Evolutionary conservation across 306 rosid species (phyloP).

Genomic region (Corylus avellana): DNA sequence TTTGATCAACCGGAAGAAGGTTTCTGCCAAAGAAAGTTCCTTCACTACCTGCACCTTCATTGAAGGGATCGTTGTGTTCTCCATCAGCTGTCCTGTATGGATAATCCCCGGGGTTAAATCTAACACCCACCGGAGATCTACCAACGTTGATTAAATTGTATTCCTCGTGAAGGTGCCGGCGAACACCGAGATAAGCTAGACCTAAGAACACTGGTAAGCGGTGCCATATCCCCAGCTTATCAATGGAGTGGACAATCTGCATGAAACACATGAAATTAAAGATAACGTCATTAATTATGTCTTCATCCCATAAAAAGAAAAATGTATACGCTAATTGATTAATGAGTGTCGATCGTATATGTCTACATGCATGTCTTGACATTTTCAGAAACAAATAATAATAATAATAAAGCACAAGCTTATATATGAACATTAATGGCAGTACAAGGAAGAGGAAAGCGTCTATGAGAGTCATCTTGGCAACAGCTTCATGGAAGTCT

Average conservation of each 20-base stretch:
- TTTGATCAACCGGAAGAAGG: constrained; percentile 47
- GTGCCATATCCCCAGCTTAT: constrained; percentile 61
- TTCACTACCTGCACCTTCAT: constrained; percentile 49
- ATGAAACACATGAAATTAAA: too few relatives aligned
- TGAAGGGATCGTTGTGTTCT: constrained; percentile 53
- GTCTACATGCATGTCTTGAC: too few relatives aligned
- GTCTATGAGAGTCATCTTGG: constrained; percentile 46
- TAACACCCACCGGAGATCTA: constrained; percentile 38
- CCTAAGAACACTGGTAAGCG: constrained; percentile 53
- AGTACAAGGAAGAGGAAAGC: constrained; percentile 43
- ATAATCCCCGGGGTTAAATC: constrained; percentile 46
- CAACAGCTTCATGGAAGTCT: constrained; percentile 46
- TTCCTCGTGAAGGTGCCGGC: constrained; percentile 51
- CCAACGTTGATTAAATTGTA: constrained; percentile 66
- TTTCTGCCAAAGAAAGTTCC: constrained; percentile 67
- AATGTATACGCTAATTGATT: too few relatives aligned
- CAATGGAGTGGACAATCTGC: constrained; percentile 58
- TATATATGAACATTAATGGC: too few relatives aligned
- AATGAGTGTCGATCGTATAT: too few relatives aligned
- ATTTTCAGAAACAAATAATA: too few relatives aligned
- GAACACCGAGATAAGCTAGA: constrained; percentile 29
- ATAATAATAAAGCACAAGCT: too few relatives aligned
- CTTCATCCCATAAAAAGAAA: too few relatives aligned
- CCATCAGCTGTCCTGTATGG: constrained; percentile 56
- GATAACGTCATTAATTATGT: background rate